Conservation (phyloP, 2,329 filamentous ascomycete genomes). For the Aureobasidium melanogenum region DNA sequence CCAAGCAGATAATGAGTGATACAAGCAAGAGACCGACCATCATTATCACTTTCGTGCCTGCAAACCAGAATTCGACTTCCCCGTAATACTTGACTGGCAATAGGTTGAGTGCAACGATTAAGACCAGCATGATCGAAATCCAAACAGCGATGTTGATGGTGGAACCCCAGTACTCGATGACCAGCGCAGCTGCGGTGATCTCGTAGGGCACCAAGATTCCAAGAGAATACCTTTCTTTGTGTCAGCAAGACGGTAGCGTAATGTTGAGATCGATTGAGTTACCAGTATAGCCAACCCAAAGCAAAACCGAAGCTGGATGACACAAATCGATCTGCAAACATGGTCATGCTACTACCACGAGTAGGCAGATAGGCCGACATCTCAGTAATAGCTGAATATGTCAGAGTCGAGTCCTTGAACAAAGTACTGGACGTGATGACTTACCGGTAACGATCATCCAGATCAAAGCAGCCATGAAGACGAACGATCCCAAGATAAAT, state of each 20-base stretch:
- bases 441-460: constrained; percentile 34
- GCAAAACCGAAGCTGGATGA: constrained; percentile 37
- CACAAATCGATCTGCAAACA: constrained; percentile 39
- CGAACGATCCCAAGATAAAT: constrained; percentile 34
- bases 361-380: constrained; percentile 52
- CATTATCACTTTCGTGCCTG: constrained; percentile 41
- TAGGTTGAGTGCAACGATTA: constrained; percentile 37
- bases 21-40: constrained; percentile 44
- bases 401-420: not conserved
- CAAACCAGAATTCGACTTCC: constrained; percentile 46
- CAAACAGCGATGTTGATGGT: constrained; percentile 32
- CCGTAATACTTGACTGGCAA: constrained; percentile 42
- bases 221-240: constrained; percentile 22
- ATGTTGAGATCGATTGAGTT: not conserved
- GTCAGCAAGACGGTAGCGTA: not conserved
- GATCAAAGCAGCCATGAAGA: constrained; percentile 35
- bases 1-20: constrained; percentile 47
- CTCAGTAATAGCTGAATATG: constrained; percentile 31
- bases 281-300: constrained; percentile 35
- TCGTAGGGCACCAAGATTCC: constrained; percentile 32
- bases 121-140: constrained; percentile 29
- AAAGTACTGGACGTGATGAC: constrained; percentile 24
- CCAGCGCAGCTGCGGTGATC: constrained; percentile 28
- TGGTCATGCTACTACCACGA: constrained; percentile 41
- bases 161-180: constrained; percentile 29